These are phyloP conservation scores for Coemansia sp. DNA, from an alignment of 371 early-diverging fungal species.

Conservation along the genomic window DNA sequence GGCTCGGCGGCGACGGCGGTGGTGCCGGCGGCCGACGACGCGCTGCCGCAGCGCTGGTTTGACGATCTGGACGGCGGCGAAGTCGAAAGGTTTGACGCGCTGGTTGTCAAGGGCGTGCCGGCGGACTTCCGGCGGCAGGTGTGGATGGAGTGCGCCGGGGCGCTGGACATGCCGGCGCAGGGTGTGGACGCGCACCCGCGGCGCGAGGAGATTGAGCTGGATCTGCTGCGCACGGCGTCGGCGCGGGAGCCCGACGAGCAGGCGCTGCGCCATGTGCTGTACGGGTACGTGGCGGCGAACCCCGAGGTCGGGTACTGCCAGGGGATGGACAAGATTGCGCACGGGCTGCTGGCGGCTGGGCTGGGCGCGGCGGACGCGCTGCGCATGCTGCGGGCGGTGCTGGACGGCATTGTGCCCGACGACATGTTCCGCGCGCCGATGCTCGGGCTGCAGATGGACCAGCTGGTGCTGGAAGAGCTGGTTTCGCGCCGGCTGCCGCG, in stretches of 20 bases:
- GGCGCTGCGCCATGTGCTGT: slow-evolving; percentile 64
- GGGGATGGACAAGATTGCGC: slow-evolving; percentile 92
- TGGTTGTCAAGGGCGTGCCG: slow-evolving; percentile 31
- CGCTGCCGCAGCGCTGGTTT: slow-evolving; percentile 28
- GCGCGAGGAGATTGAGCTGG: slow-evolving; percentile 44
- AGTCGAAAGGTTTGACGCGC: slow-evolving; percentile 10
- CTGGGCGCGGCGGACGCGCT: slow-evolving; percentile 77
- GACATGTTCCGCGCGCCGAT: slow-evolving; percentile 68
- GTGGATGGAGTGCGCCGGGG: slow-evolving; percentile 46
- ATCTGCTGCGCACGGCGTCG: slow-evolving; percentile 28
- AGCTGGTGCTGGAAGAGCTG: slow-evolving; percentile 77
- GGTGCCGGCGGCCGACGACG: slow-evolving; percentile 3
- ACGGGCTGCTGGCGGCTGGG: slow-evolving; percentile 79
- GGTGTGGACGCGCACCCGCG: background rate
- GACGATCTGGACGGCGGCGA: slow-evolving; percentile 5
- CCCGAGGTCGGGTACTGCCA: slow-evolving; percentile 89
- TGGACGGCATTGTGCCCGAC: slow-evolving; percentile 69
- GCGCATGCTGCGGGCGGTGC: slow-evolving; percentile 74
- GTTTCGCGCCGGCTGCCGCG: slow-evolving; percentile 65
- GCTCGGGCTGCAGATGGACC: slow-evolving; percentile 73
- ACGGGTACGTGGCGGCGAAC: slow-evolving; percentile 84
- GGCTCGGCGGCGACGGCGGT: slow-evolving; percentile 2
- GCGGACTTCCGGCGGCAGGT: slow-evolving; percentile 33
- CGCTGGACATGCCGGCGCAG: slow-evolving; percentile 15
- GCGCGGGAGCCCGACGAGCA: slow-evolving; percentile 46